Base-by-base conservation (phyloP, 2,329 filamentous ascomycete species). In the Trichoderma sp. region DNA sequence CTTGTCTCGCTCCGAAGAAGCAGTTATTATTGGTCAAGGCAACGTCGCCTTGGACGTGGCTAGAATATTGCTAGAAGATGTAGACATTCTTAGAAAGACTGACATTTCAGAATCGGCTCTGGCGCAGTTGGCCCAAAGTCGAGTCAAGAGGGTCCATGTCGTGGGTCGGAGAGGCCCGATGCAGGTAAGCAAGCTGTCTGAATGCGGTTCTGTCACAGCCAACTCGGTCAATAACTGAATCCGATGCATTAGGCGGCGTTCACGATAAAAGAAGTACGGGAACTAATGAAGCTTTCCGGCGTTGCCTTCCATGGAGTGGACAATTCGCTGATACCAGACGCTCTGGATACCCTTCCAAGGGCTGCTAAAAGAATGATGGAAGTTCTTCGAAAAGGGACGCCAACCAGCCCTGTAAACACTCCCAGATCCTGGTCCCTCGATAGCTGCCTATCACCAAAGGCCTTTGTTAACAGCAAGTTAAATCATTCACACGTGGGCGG, bases 41-140 rank as follows among this genome's bases (percentile, higher is more conserved):
- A 99, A 99, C 80, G 96, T 99, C 10, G 96, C 96, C 0, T 83
- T 99, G 59, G 96, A 99, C 78, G 92, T 99, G 19, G 94, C 95
- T 1, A 88, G 96, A 31, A 95, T 97, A 75, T 83, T 99, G 5
- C 84, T 99, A 16, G 89, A 91, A 64, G 88, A 92, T 71, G 83
- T 96, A 1, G 89, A 95, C 74, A 81, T 86, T 27, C 83, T 99
- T 57, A 85, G 87, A 7, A 90, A 89, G 75, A 97, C 96, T 0
- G 96, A 99, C 77, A 98, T 99, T 59, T 90, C 94, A 1, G 92
- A 94, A 71, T 87, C 92, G 74, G 96, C 96, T 0, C 80, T 98
- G 16, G 89, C 93, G 63, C 86, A 87, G 0, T 79, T 99, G 53
- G 85, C 89, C 1, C 86, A 83, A 72, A 97, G 92, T 78, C 91